phyloP scores from a whole-genome alignment of 2,329 filamentous ascomycete species.

The Aspergillus flavus region DNA sequence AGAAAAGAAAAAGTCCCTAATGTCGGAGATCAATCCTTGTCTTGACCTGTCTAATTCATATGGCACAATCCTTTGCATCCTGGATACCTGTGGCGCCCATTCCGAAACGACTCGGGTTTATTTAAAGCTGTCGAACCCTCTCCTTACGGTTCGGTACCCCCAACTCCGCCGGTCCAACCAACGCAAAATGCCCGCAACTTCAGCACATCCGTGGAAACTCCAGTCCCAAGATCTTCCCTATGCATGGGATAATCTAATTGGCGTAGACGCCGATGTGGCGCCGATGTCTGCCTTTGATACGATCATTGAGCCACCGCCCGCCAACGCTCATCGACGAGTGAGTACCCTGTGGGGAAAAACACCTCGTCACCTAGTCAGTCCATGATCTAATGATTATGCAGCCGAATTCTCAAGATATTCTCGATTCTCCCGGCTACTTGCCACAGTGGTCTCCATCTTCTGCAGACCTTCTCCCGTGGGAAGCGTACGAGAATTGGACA shows the following conservation, averaged over 20 bases:
- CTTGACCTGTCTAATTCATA: neutral
- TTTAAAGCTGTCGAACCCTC: neutral
- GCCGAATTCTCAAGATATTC: neutral
- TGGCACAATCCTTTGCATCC: neutral
- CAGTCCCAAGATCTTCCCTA: constrained; percentile 4
- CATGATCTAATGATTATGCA: neutral
- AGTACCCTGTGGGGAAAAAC: neutral
- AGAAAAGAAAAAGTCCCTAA: constrained; percentile 1
- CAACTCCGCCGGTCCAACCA: neutral
- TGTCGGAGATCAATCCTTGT: neutral
- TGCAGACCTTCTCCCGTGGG: neutral
- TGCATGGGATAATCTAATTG: constrained; percentile 1
- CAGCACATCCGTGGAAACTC: neutral
- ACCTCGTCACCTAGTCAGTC: neutral
- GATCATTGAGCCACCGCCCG: neutral
- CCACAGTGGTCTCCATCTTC: constrained; percentile 2
- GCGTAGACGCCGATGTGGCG: neutral
- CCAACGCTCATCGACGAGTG: neutral
- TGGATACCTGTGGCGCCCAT: neutral
- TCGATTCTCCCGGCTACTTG: constrained; percentile 1
- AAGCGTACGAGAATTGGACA: constrained; percentile 1
- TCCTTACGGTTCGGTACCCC: neutral
- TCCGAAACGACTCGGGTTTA: neutral
- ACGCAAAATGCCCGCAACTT: constrained; percentile 2
- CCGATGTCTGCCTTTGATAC: neutral